Base-by-base conservation (phyloP, 225 moss, liverwort and hornwort species). In the Anthoceros angustus region DNA sequence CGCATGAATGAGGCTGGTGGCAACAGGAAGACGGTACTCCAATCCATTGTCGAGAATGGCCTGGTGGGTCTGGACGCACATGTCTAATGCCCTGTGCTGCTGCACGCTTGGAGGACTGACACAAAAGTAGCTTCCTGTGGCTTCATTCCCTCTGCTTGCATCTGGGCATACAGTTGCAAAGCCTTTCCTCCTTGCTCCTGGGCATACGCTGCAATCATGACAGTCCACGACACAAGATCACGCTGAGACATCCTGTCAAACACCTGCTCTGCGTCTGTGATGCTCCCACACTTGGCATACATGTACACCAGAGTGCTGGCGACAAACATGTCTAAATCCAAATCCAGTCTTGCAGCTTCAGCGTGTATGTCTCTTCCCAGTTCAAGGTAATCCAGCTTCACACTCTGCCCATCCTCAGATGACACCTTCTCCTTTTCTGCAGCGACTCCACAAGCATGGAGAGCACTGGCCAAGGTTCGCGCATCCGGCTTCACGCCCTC, bases 201-300 rank as follows among this genome's bases (percentile, higher is more conserved):
- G 4, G 23, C 55, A 55, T 55, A 55, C n/a, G 23, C 55, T 55
- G 55, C 5, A 23, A 55, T 18, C 55, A 55, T 55, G 10, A 23
- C 55, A 55, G 55, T 55, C 55, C 55, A 55, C 23, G 55, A 18
- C 15, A 55, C 55, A 18, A n/a, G 5, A 55, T 55, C 55, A n/a
- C 55, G 55, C n/a, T 15, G 18, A 7, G 14, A n/a, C n/a, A 55
- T 18, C 18, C 15, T 4, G 23, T 55, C 55, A 55, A 55, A 55
- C n/a, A 55, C 55, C 18, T 18, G 18, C 55, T 55, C 55, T 15
- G 55, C 55, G n/a, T 55, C 55, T 23, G 0, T 55, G 18, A 55
- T 55, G n/a, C n/a, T n/a, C 55, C 55, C 55, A n/a, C 55, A 55
- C 55, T 23, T 55, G 10, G n/a, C 55, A 55, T 55, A 55, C 14